Percentiles rank a stretch among this genome's conserved stretches.
These are phyloP conservation scores for Dispira parvispora DNA, from an alignment of 192 early-diverging fungal genomes.

Conservation along the genomic window DNA sequence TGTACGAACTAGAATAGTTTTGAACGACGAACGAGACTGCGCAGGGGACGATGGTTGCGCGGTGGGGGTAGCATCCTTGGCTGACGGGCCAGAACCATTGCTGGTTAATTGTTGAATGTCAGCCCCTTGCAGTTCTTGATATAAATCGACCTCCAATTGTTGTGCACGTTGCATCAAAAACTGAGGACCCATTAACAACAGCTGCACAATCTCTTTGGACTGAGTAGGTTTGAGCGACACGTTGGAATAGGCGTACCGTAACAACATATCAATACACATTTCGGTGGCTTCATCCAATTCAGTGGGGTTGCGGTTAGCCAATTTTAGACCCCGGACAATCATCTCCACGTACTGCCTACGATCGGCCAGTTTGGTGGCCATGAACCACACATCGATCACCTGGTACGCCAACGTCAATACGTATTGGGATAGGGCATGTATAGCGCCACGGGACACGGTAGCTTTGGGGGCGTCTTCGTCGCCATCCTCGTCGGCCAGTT, in stretches of 20 bases:
- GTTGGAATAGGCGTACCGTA: slow-evolving; percentile 67
- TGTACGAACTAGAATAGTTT: slow-evolving; percentile 13
- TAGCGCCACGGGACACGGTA: slow-evolving; percentile 11
- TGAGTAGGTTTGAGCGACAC: slow-evolving; percentile 37
- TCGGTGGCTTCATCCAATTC: slow-evolving; percentile 74
- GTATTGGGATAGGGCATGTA: slow-evolving; percentile 53
- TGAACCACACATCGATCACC: slow-evolving; percentile 79
- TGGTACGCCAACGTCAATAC: slow-evolving; percentile 86
- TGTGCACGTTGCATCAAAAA: slow-evolving; percentile 1
- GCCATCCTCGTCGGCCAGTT: slow-evolving; percentile 16
- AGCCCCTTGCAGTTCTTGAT: background rate
- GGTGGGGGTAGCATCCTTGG: background rate
- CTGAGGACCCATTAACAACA: slow-evolving; percentile 27
- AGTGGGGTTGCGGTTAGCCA: slow-evolving; percentile 34
- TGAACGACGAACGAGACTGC: background rate
- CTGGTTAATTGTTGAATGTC: background rate
- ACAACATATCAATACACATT: slow-evolving; percentile 87
- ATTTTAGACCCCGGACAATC: slow-evolving; percentile 56
- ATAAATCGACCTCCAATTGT: background rate
- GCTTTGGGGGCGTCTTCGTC: background rate
- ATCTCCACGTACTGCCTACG: slow-evolving; percentile 63
- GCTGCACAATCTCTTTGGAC: slow-evolving; percentile 19
- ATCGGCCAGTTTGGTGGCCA: slow-evolving; percentile 53
- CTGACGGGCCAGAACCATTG: background rate
- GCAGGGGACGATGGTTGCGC: background rate